Evolutionary conservation across 2,329 filamentous ascomycete genomes (phyloP), one percentile per base, ranked within the genome.

Genomic region (Penicillium corylophilum): DNA sequence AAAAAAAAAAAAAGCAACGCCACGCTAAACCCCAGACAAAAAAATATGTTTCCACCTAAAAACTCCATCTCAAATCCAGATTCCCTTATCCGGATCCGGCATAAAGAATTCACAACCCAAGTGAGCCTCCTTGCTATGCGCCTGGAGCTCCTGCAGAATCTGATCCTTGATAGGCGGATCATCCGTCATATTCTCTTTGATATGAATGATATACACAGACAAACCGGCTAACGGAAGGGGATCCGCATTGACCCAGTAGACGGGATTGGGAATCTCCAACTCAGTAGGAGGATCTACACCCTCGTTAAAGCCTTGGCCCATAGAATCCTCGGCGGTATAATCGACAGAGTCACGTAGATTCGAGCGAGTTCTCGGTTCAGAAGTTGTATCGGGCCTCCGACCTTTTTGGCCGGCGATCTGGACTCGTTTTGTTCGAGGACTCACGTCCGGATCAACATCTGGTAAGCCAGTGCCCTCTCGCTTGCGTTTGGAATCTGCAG

Each of bases 151-250:
- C 53, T 77, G 66, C 20, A 94, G 63, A 31, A 97, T 95, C 2
- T 74, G 79, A 3, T 89, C 84, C 31, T 77, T 81, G 2, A 81
- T 83, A 43, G 75, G 70, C 23, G 83, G 82, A 0, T 84, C 89
- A 66, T 96, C 91, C 8, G 79, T 77, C 49, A 96, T 75, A 20
- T 82, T 87, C 59, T 97, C 93, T 70, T 99, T 99, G 65, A 97
- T 83, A 67, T 99, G 94, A 33, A 97, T 97, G 49, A 97, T 84
- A 44, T 96, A 85, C 1, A 99, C 78, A 56, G 85, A 88, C 24
- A 97, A 68, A 0, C 90, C 91, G 46, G 79, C 76, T 4, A 99
- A 77, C 6, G 85, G 85, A 44, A 65, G 66, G 51, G 60, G 60
- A 36, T 41, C 64, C 53, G 50, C 52, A 28, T 57, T 47, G 39